Evolutionary conservation across 306 rosid species (phyloP), one percentile per base, ranked within the genome.

Genomic region (Clitoria ternatea): DNA sequence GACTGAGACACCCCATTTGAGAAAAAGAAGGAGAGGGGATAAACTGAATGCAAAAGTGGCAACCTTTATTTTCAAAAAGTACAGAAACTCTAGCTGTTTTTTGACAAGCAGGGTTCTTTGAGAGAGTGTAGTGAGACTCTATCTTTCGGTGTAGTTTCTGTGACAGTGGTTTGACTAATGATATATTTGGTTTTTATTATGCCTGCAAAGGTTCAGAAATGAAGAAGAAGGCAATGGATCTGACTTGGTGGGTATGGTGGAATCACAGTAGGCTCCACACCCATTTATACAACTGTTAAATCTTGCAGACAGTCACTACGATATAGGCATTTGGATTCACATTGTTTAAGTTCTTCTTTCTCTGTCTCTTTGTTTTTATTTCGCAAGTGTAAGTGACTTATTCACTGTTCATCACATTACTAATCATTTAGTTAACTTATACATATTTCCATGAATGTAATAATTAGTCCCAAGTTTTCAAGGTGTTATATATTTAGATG

Each of bases 251-350:
- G 78, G 89, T 70, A 81, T 74, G 85, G 83, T 67, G 84, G 65
- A 70, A 62, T 61, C 47, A 32, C 48, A 67, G 92, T 87, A 71
- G 95, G 98, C 85, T 85, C 96, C 96, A 89, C 81, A 57, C 36
- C 80, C 61, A 39, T 61, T 86, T 86, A 72, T 80, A 77, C 74
- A 67, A 83, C 81, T 54, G 78, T 74, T 44, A 70, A 69, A 14
- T 24, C 61, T 53, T 72, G 66, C 65, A 74, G 62, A 50, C 39
- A 37, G 73, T 80, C 72, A 66, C 76, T 69, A 57, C 77, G 72
- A 69, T 82, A 73, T 80, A 39, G 73, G 73, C 78, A 73, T 67
- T 78, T 75, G 78, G 79, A 73, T 79, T 83, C 86, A 63, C 79
- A 70, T 71, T 64, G 44, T 44, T 33, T 23, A 66, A 66, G 67